Conservation (phyloP, 139 green algal genomes). For the Chlorella sp. region DNA sequence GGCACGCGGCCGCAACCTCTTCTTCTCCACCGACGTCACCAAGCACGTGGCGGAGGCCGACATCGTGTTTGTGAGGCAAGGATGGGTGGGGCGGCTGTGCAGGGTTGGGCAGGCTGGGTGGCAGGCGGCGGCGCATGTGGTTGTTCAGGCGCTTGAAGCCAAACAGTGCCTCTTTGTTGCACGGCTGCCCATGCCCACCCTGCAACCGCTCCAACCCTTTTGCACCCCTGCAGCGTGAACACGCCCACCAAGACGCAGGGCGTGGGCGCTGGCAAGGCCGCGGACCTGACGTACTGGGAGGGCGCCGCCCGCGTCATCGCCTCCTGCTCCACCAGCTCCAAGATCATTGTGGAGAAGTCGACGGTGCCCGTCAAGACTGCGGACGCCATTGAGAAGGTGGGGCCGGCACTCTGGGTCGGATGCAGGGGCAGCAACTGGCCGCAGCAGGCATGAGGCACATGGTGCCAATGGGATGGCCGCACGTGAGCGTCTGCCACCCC, state of each 20-base stretch:
- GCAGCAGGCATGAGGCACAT: not conserved
- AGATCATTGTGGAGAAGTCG: constrained; percentile 99
- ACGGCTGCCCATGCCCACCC: too few relatives aligned
- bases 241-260: constrained; percentile 98
- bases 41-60: constrained; percentile 96
- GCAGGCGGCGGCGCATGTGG: too few relatives aligned
- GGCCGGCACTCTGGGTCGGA: not conserved
- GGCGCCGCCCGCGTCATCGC: constrained; percentile 95
- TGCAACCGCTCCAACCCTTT: too few relatives aligned
- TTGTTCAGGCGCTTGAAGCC: too few relatives aligned
- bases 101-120: too few relatives aligned
- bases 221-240: constrained; percentile 86
- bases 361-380: constrained; percentile 99
- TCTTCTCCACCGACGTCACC: constrained; percentile 96
- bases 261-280: constrained; percentile 96
- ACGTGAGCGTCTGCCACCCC: too few relatives aligned
- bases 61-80: constrained; percentile 95
- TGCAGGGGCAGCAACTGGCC: not conserved
- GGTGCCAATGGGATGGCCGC: too few relatives aligned
- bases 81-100: not conserved
- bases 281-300: constrained; percentile 99
- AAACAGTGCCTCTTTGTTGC: too few relatives aligned
- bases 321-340: constrained; percentile 81
- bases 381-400: constrained; percentile 96
- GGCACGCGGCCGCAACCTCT: constrained; percentile 91